These are phyloP conservation scores for Prototheca wickerhamii DNA, from an alignment of 163 green algal species.

Conservation along the genomic window DNA sequence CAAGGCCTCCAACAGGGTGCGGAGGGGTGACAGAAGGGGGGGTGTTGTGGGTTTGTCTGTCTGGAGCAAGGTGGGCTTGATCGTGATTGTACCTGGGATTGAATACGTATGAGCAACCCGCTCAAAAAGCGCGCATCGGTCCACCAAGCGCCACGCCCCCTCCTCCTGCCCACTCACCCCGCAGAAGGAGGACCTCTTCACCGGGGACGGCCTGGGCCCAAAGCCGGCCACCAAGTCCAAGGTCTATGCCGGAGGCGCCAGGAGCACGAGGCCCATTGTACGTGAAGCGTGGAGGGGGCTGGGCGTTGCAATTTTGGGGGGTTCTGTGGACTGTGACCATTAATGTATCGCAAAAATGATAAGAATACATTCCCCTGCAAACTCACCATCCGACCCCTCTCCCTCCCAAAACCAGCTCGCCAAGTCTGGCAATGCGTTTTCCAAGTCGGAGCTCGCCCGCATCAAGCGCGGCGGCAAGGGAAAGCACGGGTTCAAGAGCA, in stretches of 20 bases:
- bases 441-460: conserved; percentile 47
- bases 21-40: neutral
- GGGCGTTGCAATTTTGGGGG: neutral
- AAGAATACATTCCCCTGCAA: too few relatives aligned
- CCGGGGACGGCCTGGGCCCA: conserved; percentile 18
- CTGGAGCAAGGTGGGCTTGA: too few relatives aligned
- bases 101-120: too few relatives aligned
- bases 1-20: conserved; percentile 30
- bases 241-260: conserved; percentile 43
- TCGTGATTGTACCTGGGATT: too few relatives aligned
- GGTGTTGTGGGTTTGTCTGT: too few relatives aligned
- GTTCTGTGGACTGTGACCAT: too few relatives aligned
- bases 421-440: conserved; percentile 12
- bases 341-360: too few relatives aligned
- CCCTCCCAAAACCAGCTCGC: neutral
- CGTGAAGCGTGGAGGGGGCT: neutral
- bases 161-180: too few relatives aligned
- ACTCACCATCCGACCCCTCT: neutral
- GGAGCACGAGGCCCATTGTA: conserved; percentile 18
- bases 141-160: too few relatives aligned
- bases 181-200: conserved; percentile 19
- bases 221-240: neutral
- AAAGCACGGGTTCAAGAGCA: conserved; percentile 74
- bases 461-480: conserved; percentile 59
- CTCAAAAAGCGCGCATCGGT: too few relatives aligned